These are phyloP conservation scores for Penicillium decumbens DNA, from an alignment of 2,329 filamentous ascomycete genomes.

Conservation along the genomic window DNA sequence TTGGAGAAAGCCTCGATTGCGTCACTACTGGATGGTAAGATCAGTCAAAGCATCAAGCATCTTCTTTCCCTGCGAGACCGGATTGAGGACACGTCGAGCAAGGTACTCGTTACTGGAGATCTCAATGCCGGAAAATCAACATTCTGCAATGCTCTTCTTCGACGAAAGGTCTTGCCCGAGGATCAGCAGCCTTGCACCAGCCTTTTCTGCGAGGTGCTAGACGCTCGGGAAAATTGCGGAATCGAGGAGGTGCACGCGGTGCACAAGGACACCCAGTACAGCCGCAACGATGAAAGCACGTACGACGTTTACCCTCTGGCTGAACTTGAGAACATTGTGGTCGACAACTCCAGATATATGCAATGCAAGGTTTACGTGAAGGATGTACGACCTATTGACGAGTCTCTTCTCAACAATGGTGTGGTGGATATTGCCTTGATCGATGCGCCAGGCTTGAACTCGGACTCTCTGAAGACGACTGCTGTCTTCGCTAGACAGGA, in stretches of 20 bases:
- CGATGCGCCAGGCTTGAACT: constrained; percentile 91
- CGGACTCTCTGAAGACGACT: constrained; percentile 93
- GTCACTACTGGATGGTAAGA: constrained; percentile 85
- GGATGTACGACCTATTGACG: constrained; percentile 81
- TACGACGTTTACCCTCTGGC: constrained; percentile 78
- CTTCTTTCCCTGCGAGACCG: constrained; percentile 79
- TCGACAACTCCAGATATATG: constrained; percentile 80
- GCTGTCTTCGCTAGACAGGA: constrained; percentile 96
- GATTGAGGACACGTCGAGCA: constrained; percentile 96
- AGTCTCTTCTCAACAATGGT: constrained; percentile 93
- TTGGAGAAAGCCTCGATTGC: constrained; percentile 89
- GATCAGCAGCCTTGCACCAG: constrained; percentile 97
- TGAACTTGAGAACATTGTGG: constrained; percentile 82
- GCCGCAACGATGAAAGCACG: constrained; percentile 86
- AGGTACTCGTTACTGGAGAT: constrained; percentile 92
- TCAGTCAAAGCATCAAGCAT: constrained; percentile 88
- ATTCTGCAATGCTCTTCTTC: constrained; percentile 94
- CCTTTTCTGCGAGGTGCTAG: constrained; percentile 96
- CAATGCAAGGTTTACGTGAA: constrained; percentile 97
- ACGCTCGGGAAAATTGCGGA: constrained; percentile 83
- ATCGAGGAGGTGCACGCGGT: constrained; percentile 95
- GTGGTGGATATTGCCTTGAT: constrained; percentile 97
- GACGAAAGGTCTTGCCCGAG: constrained; percentile 87
- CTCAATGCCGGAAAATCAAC: constrained; percentile 97
- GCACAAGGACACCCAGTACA: constrained; percentile 72